Percentiles rank a stretch among this genome's conserved stretches.
phyloP scores from a whole-genome alignment of 495 filamentous ascomycete species.

The Penicillium canescens region DNA sequence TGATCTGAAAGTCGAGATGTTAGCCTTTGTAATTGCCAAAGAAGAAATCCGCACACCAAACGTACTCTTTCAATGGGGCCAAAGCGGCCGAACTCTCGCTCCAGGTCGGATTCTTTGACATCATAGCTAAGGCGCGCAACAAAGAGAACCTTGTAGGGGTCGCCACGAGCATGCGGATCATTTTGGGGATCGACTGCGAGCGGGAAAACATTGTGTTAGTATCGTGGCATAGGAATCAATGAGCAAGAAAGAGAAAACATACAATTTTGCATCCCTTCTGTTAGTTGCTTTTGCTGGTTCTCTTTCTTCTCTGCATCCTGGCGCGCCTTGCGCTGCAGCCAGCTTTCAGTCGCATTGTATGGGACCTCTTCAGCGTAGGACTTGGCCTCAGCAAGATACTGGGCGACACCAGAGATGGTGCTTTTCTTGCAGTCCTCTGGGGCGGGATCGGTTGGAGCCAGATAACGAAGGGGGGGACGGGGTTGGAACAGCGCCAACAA shows the following conservation, averaged over 20 bases:
- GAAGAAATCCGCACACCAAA: neutral
- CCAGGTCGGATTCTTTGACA: conserved; percentile 83
- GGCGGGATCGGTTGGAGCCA: conserved; percentile 78
- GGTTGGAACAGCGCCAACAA: conserved; percentile 92
- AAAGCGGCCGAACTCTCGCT: conserved; percentile 91
- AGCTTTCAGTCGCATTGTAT: conserved; percentile 88
- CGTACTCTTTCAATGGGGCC: conserved; percentile 89
- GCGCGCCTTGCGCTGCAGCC: conserved; percentile 82
- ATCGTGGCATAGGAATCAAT: neutral
- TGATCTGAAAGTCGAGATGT: conserved; percentile 62
- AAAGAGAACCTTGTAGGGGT: conserved; percentile 94
- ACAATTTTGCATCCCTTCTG: conserved; percentile 70
- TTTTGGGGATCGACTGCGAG: conserved; percentile 62
- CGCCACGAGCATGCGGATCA: conserved; percentile 83
- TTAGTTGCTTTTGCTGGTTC: conserved; percentile 58
- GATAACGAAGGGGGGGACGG: conserved; percentile 86
- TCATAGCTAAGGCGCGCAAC: conserved; percentile 88
- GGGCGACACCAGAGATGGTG: conserved; percentile 67
- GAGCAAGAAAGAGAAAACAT: conserved; percentile 33
- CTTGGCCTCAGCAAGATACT: conserved; percentile 68
- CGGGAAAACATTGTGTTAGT: conserved; percentile 7
- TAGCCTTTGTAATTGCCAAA: conserved; percentile 1
- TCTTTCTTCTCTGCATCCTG: conserved; percentile 76
- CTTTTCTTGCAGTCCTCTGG: conserved; percentile 75
- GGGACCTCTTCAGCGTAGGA: conserved; percentile 69